Percentiles rank a stretch among this genome's conserved stretches.
These are phyloP conservation scores for Trichoderma endophyticum DNA, from an alignment of 2,329 filamentous ascomycete genomes.

Conservation along the genomic window DNA sequence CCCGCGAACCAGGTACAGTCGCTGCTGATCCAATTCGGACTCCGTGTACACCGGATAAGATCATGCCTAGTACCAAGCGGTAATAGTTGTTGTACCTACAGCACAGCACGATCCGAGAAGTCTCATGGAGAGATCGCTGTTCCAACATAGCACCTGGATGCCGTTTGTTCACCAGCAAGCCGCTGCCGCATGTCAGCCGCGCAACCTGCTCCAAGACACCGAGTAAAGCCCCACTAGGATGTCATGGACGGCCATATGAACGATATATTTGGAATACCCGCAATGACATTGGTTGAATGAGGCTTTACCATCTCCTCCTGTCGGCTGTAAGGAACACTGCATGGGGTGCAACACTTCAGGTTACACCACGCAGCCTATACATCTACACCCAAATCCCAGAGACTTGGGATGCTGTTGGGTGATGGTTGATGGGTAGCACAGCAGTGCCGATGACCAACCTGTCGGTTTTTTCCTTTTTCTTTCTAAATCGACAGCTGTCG, in stretches of 20 bases:
- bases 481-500: background rate
- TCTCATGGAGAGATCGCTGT: background rate
- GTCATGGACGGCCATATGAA: background rate
- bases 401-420: background rate
- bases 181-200: background rate
- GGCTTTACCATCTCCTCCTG: background rate
- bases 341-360: background rate
- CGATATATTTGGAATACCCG: background rate
- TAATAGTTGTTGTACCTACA: background rate
- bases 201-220: background rate
- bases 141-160: background rate
- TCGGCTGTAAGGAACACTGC: background rate
- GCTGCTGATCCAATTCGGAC: background rate
- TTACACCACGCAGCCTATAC: background rate
- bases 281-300: background rate
- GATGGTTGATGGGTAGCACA: background rate
- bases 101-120: background rate
- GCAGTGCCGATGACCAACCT: background rate
- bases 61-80: background rate
- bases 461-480: background rate
- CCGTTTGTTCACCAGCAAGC: background rate
- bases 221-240: background rate
- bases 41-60: background rate
- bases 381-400: slow-evolving; percentile 1
- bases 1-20: background rate